Base-by-base conservation (phyloP, 495 filamentous ascomycete species). In the Pyrenula massariospora region DNA sequence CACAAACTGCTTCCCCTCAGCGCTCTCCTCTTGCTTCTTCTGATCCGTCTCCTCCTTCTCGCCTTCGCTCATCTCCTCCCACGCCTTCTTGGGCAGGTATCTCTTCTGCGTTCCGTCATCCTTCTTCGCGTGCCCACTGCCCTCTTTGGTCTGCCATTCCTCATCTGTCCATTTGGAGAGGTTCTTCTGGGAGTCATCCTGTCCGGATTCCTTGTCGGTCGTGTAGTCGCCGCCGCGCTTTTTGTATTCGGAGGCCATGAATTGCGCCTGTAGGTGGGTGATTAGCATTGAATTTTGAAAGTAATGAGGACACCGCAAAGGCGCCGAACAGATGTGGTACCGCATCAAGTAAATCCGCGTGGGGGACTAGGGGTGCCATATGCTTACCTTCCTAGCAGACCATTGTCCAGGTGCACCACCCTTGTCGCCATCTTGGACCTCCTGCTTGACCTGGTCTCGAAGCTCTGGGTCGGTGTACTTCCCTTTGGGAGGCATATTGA, bases 61-160 rank as follows among this genome's bases (percentile, higher is more conserved):
- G 3, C 62, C 53, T 22, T 75, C 74, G 54, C 53, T 67, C 73
- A 78, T 69, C 22, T 71, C 47, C 60, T 77, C 73, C 75, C 73
- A 77, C 23, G 73, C 75, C 56, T 74, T 67, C 62, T 76, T 75
- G 1, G 75, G 73, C 23, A 78, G 54, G 62, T 78, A 77, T 21
- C 75, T 59, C 59, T 79, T 72, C 56, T 70, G 59, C 0, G 68
- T 73, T 0, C 70, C 75, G 61, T 76, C 73, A 5, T 63, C 69
- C 52, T 73, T 55, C 48, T 69, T 68, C n/a, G 75, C 75, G 25
- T 64, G 65, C 0, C 70, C 75, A 19, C 64, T 66, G 0, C 75
- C 75, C 54, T 77, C 76, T 56, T 77, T 77, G 0, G 74, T 78
- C 63, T 77, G 73, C 74, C 73, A 77, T 2, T 77, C 72, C 48